Percentiles rank a stretch among this genome's conserved stretches.
phyloP scores from a whole-genome alignment of 2,329 filamentous ascomycete species.

The Cercospora beticola region DNA sequence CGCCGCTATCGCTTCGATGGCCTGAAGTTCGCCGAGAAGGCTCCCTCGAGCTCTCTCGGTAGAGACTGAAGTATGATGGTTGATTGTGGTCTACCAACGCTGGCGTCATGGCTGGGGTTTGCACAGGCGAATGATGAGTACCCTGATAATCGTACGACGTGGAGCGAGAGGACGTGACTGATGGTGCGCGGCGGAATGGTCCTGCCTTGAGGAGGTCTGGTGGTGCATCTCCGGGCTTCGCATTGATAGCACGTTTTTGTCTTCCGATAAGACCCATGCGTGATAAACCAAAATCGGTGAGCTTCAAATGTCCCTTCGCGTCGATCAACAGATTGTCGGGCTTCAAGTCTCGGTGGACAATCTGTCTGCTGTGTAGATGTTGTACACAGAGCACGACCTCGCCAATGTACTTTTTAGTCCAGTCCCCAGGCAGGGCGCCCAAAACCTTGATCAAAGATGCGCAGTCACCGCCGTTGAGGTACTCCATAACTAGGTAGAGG shows the following conservation, averaged over 20 bases:
- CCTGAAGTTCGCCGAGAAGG: conserved; percentile 71
- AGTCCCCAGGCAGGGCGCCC: conserved; percentile 89
- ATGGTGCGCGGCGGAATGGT: conserved; percentile 81
- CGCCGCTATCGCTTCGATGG: conserved; percentile 86
- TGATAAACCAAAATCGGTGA: conserved; percentile 96
- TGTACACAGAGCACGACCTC: conserved; percentile 97
- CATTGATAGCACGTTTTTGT: conserved; percentile 87
- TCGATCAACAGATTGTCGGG: conserved; percentile 97
- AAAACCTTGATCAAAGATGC: conserved; percentile 94
- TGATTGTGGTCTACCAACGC: conserved; percentile 64
- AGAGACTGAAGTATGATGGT: conserved; percentile 89
- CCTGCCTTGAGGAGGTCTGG: conserved; percentile 92
- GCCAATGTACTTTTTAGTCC: conserved; percentile 95
- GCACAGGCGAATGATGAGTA: conserved; percentile 69
- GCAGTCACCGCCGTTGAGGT: conserved; percentile 95
- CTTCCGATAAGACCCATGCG: conserved; percentile 95
- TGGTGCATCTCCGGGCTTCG: conserved; percentile 73
- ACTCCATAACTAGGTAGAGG: conserved; percentile 98
- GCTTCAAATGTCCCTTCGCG: conserved; percentile 90
- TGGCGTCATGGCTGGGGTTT: conserved; percentile 84
- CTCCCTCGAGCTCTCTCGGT: conserved; percentile 55
- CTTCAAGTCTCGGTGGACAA: conserved; percentile 95
- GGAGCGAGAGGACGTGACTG: conserved; percentile 85
- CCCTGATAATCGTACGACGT: conserved; percentile 88
- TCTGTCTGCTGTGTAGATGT: conserved; percentile 88